Conservation (phyloP, 495 filamentous ascomycete species). For the Clohesyomyces aquaticus region DNA sequence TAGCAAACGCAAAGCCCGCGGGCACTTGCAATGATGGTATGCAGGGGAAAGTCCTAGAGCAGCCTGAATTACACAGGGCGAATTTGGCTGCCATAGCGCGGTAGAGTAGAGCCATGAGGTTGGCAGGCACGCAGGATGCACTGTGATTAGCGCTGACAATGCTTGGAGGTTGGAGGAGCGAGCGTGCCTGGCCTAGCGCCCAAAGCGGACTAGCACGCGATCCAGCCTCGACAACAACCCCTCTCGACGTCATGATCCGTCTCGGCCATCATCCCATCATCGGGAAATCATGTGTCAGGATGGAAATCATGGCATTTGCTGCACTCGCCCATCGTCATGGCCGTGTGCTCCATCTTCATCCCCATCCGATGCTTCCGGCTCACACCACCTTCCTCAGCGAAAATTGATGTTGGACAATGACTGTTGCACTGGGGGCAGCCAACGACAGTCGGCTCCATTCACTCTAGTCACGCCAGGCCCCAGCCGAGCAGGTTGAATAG, state of each 20-base stretch:
- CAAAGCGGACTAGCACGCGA: neutral
- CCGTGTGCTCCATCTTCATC: neutral
- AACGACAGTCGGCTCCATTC: neutral
- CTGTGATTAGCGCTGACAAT: too few relatives aligned
- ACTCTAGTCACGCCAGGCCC: neutral
- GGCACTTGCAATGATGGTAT: constrained; percentile 3
- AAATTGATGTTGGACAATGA: neutral
- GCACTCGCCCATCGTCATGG: constrained; percentile 1
- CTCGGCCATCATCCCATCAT: constrained; percentile 1
- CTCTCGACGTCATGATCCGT: constrained; percentile 24
- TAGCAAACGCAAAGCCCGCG: neutral
- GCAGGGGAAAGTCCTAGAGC: constrained; percentile 16
- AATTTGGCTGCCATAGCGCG: constrained; percentile 4
- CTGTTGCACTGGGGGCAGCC: neutral
- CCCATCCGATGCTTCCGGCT: constrained; percentile 2
- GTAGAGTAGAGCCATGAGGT: neutral
- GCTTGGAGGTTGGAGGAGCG: too few relatives aligned
- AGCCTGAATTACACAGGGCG: neutral
- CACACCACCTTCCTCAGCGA: neutral
- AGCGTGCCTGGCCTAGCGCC: neutral
- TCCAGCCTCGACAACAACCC: neutral
- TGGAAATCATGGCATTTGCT: neutral
- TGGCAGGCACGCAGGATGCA: too few relatives aligned
- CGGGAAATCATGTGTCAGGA: constrained; percentile 11
- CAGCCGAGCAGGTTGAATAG: neutral